Evolutionary conservation across 2,329 filamentous ascomycete genomes (phyloP).

Genomic region (Botrytis medusae): DNA sequence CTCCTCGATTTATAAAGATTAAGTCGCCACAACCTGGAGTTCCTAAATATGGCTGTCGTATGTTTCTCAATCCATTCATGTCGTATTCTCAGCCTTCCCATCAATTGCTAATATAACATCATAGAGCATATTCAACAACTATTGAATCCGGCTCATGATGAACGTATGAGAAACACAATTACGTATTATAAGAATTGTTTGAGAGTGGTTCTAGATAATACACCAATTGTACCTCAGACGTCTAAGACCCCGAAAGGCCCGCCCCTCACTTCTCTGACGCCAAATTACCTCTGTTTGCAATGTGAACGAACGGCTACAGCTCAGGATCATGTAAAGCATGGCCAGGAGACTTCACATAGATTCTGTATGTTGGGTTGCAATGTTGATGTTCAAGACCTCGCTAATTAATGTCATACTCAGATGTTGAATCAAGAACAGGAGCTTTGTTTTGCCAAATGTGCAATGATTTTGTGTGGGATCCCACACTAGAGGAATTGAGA

Average conservation of each 20-base stretch:
- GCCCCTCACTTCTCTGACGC: constrained; percentile 60
- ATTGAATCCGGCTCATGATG: constrained; percentile 56
- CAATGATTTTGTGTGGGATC: constrained; percentile 80
- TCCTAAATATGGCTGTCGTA: constrained; percentile 65
- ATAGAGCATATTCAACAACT: constrained; percentile 72
- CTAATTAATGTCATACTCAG: constrained; percentile 45
- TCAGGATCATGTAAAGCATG: constrained; percentile 66
- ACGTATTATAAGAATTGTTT: constrained; percentile 72
- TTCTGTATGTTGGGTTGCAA: constrained; percentile 59
- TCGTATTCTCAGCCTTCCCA: constrained; percentile 24
- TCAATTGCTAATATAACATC: constrained; percentile 30
- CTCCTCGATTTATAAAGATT: constrained; percentile 46
- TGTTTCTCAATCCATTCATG: constrained; percentile 35
- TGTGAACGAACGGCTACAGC: constrained; percentile 68
- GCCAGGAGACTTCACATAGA: constrained; percentile 66
- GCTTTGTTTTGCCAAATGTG: constrained; percentile 79
- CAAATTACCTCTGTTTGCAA: constrained; percentile 71
- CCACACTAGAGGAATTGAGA: constrained; percentile 73
- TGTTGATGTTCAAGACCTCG: not conserved
- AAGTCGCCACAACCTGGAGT: constrained; percentile 59
- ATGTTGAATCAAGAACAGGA: constrained; percentile 75
- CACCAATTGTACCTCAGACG: constrained; percentile 64
- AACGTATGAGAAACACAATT: constrained; percentile 67
- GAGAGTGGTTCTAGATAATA: constrained; percentile 67
- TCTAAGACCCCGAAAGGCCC: constrained; percentile 57